Evolutionary conservation across 768 basidiomycete genomes (phyloP).

Genomic region (Tricholoma bakamatsutake): DNA sequence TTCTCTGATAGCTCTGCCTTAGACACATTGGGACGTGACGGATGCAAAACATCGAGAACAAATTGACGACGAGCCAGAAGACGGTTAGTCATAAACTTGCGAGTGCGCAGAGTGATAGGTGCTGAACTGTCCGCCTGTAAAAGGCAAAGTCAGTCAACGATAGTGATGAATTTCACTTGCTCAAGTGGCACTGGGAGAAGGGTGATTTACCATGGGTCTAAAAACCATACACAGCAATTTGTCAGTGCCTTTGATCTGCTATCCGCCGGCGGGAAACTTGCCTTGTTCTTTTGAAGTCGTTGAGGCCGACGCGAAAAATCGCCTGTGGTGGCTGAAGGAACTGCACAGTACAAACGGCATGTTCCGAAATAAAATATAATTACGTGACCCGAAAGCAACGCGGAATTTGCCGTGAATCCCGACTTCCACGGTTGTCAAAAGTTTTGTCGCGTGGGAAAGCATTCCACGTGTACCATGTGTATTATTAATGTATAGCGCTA

Average conservation of each 20-base stretch:
- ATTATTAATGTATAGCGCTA: too few species aligned
- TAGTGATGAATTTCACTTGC: background rate
- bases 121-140: conserved; percentile 70
- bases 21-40: conserved; percentile 91
- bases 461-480: too few species aligned
- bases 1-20: conserved; percentile 89
- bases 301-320: conserved; percentile 29
- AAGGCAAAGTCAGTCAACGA: conserved; percentile 6
- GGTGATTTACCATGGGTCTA: conserved; percentile 15
- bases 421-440: too few species aligned
- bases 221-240: background rate
- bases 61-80: conserved; percentile 95
- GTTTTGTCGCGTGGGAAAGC: too few species aligned
- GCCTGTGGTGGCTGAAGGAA: conserved; percentile 30
- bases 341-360: conserved; percentile 39
- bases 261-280: background rate
- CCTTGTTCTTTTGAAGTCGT: conserved; percentile 34
- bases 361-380: conserved; percentile 28
- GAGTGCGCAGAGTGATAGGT: conserved; percentile 93
- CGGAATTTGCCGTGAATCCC: too few species aligned
- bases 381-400: conserved; percentile 5
- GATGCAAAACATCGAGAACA: conserved; percentile 91
- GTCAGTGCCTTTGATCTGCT: background rate
- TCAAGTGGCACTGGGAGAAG: background rate
- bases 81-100: conserved; percentile 99